Base-by-base conservation (phyloP, 1,139 yeast species). In the Zygosaccharomyces sapae region DNA sequence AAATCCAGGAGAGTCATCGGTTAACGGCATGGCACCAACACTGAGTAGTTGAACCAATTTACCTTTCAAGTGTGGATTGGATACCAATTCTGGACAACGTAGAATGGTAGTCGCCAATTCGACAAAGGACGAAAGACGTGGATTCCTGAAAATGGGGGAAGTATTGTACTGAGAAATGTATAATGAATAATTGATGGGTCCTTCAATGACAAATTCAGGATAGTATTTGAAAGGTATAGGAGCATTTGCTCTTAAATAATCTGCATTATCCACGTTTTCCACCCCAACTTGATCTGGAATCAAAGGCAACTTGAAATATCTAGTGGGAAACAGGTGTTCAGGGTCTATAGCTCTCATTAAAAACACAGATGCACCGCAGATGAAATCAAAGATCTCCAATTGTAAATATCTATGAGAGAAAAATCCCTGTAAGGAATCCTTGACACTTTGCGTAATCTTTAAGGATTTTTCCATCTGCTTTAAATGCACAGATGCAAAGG, bases 31-130 rank as follows among this genome's bases (percentile, higher is more conserved):
- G 0, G 90, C 73, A 0, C 97, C 97, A 55, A 76, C 73, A 58
- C 84, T 89, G 49, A 94, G 70, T 30, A 88, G 75, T 63, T 92
- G 96, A 22, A 88, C 85, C 47, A 92, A 70, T 59, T 83, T 80
- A 10, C 95, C 83, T 60, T 92, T 92, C 71, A 92, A 75, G 70
- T 92, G 97, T 0, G 98, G 98, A 62, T 92, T 94, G 50, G 95
- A 88, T 46, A 92, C 74, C 44, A 86, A 71, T 59, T 84, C 90
- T 0, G 97, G 92, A 64, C 95, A 86, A 63, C 96, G 79, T 58
- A 92, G 70, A 48, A 90, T 75, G 1, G 82, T 76, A 13, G 88
- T 80, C 3, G 85, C 73, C 62, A 88, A 83, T 55, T 86, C 90
- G 41, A 87, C 78, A 57, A 86, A 78, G n/a, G 74, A 69, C 41